Evolutionary conservation across 1,284 basidiomycete genomes (phyloP).

Genomic region (Agaricales sp.): DNA sequence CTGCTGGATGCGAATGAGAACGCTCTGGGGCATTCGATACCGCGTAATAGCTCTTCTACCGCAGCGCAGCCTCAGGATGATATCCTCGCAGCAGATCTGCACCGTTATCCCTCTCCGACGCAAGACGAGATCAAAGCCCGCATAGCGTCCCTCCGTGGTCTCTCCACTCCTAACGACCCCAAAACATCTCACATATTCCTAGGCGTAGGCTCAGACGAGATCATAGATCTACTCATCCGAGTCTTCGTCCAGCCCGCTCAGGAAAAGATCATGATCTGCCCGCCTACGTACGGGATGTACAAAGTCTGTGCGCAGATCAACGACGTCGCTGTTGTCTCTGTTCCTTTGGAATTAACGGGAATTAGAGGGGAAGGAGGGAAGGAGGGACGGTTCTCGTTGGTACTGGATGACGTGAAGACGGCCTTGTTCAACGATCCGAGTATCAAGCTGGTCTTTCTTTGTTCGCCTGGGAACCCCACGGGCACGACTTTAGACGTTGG

Average conservation of each 20-base stretch:
- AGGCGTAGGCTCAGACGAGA: conserved; percentile 95
- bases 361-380: conserved; percentile 56
- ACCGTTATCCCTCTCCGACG: conserved; percentile 84
- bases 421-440: conserved; percentile 55
- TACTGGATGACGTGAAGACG: conserved; percentile 67
- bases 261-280: conserved; percentile 80
- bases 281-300: conserved; percentile 99
- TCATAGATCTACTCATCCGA: conserved; percentile 91
- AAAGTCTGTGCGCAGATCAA: conserved; percentile 91
- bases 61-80: conserved; percentile 20
- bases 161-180: too few species aligned
- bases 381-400: conserved; percentile 68
- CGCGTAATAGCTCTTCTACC: conserved; percentile 14
- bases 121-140: conserved; percentile 73
- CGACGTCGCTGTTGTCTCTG: conserved; percentile 79
- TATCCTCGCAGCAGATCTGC: conserved; percentile 45
- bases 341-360: conserved; percentile 61
- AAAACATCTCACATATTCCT: conserved; percentile 77
- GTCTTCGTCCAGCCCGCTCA: conserved; percentile 76
- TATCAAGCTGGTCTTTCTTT: conserved; percentile 91
- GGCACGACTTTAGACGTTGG: conserved; percentile 78
- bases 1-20: conserved; percentile 99
- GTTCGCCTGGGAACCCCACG: conserved; percentile 96
- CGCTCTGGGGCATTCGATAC: conserved; percentile 82
- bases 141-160: conserved; percentile 61